These are phyloP conservation scores for Penicillium rolfsii DNA, from an alignment of 2,329 filamentous ascomycete genomes.

Conservation along the genomic window DNA sequence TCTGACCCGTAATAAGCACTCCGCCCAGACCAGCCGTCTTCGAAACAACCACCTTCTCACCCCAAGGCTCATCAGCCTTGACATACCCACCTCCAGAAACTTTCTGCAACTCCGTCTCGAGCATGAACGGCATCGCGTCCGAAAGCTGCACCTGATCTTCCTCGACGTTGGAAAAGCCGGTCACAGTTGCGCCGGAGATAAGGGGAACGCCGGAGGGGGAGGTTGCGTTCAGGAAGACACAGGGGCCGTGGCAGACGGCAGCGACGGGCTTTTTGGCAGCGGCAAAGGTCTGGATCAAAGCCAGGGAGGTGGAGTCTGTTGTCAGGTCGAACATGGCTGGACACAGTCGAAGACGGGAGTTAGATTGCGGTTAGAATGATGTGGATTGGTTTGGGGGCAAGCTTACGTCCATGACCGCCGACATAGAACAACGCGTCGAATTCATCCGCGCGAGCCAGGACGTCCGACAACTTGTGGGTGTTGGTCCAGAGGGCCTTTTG, in stretches of 20 bases:
- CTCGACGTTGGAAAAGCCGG: constrained; percentile 54
- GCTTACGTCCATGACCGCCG: constrained; percentile 61
- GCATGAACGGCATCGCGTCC: constrained; percentile 50
- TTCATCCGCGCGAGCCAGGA: constrained; percentile 60
- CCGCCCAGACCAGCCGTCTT: constrained; percentile 34
- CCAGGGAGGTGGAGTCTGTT: constrained; percentile 45
- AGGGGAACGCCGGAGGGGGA: constrained; percentile 48
- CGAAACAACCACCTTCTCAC: constrained; percentile 47
- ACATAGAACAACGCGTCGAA: constrained; percentile 68
- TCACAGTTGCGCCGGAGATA: constrained; percentile 47
- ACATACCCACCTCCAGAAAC: constrained; percentile 49
- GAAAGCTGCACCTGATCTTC: constrained; percentile 48
- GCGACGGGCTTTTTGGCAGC: constrained; percentile 54
- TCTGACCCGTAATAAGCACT: constrained; percentile 54
- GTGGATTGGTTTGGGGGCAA: not conserved
- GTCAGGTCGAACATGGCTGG: constrained; percentile 56
- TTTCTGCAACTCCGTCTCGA: constrained; percentile 50
- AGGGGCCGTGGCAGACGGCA: constrained; percentile 55
- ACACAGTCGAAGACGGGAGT: not conserved
- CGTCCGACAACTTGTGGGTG: constrained; percentile 61
- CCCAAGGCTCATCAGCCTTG: constrained; percentile 52
- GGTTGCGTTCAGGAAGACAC: constrained; percentile 51
- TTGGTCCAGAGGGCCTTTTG: constrained; percentile 65
- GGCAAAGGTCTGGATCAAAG: constrained; percentile 54
- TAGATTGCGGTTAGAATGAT: too few species aligned